Evolutionary conservation across 2,329 filamentous ascomycete species (phyloP).

Genomic region (Pseudogymnoascus sp.): DNA sequence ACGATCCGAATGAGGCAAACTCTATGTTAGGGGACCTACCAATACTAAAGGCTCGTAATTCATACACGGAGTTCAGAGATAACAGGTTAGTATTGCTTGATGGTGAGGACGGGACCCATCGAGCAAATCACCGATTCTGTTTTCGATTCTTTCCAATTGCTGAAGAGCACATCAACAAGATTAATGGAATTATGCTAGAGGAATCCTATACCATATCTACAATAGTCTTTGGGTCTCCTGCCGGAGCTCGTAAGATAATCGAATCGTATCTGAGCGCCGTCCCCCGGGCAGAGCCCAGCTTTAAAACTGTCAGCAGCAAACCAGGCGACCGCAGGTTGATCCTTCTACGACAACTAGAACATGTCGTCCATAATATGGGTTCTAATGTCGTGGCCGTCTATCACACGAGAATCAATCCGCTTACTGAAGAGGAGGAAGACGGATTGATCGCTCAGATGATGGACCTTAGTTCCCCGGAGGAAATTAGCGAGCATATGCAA

Average conservation of each 20-base stretch:
- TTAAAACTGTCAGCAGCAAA: not conserved
- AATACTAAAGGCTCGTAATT: conserved; percentile 24
- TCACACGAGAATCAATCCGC: not conserved
- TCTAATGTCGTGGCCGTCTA: not conserved
- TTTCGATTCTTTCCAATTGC: conserved; percentile 26
- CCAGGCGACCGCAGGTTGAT: not conserved
- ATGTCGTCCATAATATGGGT: not conserved
- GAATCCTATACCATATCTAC: conserved; percentile 19
- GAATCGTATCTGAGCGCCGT: not conserved
- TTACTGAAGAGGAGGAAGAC: not conserved
- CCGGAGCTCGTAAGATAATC: not conserved
- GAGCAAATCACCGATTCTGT: conserved; percentile 22
- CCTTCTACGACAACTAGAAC: not conserved
- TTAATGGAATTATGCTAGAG: conserved; percentile 28
- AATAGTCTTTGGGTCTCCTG: conserved; percentile 23
- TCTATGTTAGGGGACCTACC: conserved; percentile 25
- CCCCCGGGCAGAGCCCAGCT: not conserved
- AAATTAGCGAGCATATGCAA: not conserved
- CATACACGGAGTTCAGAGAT: conserved; percentile 21
- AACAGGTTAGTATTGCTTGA: conserved; percentile 13
- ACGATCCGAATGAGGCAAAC: conserved; percentile 16
- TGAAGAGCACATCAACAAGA: conserved; percentile 24
- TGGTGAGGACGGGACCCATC: conserved; percentile 14
- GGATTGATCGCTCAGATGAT: not conserved
- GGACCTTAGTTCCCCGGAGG: not conserved